phyloP scores from a whole-genome alignment of 345 rosid genomes.

The Turnera subulata region DNA sequence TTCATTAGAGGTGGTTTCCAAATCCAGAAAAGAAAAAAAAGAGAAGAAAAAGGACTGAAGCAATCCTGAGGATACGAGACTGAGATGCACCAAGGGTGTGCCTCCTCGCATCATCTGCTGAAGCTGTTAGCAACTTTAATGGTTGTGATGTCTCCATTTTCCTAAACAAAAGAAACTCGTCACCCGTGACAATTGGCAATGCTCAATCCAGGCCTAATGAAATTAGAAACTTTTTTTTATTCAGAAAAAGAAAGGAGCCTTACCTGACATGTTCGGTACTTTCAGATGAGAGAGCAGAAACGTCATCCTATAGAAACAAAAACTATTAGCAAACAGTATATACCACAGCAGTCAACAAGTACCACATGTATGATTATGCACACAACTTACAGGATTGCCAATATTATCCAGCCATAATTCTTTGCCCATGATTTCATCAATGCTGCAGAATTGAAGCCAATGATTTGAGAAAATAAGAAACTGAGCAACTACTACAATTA shows the following conservation, averaged over 20 bases:
- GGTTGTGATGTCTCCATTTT: slow-evolving; percentile 58
- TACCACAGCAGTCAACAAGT: not conserved
- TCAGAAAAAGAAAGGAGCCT: slow-evolving; percentile 7
- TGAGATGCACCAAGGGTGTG: slow-evolving; percentile 55
- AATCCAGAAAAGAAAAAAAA: not conserved
- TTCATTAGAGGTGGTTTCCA: not conserved
- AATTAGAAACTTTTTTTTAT: too few species aligned
- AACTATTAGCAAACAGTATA: slow-evolving; percentile 18
- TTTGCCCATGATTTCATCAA: slow-evolving; percentile 74
- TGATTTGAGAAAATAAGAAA: slow-evolving; percentile 19
- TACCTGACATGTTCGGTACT: slow-evolving; percentile 58
- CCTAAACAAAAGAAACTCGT: slow-evolving; percentile 42
- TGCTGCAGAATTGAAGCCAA: slow-evolving; percentile 47
- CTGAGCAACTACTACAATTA: slow-evolving; percentile 8
- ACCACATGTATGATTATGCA: slow-evolving; percentile 2
- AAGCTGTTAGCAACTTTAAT: slow-evolving; percentile 63
- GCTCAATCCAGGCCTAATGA: not conserved
- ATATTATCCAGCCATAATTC: slow-evolving; percentile 46
- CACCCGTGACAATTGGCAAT: too few species aligned
- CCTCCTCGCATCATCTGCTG: slow-evolving; percentile 72
- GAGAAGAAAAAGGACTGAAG: not conserved
- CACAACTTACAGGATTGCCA: slow-evolving; percentile 51
- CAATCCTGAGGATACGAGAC: slow-evolving; percentile 63
- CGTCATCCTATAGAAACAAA: slow-evolving; percentile 50
- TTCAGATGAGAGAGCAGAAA: slow-evolving; percentile 45